Evolutionary conservation across 768 basidiomycete genomes (phyloP).

Genomic region (Ephemerocybe angulata): DNA sequence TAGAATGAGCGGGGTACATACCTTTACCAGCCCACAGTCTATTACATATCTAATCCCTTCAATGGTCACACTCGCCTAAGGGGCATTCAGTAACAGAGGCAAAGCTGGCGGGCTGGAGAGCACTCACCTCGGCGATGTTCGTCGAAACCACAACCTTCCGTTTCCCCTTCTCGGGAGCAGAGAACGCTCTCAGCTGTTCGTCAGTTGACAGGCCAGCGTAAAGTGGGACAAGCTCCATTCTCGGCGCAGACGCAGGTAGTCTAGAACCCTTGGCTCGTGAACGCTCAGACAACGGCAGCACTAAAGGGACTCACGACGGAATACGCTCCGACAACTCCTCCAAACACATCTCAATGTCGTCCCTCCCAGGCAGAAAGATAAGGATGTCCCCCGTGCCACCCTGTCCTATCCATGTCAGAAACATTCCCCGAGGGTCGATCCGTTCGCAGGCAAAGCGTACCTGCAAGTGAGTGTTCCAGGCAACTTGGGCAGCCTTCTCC

Average conservation of each 20-base stretch:
- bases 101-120: background rate
- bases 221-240: conserved; percentile 67
- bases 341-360: conserved; percentile 90
- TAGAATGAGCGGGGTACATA: conserved; percentile 22
- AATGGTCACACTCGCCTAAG: conserved; percentile 97
- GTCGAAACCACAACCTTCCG: conserved; percentile 92
- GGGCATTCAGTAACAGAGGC: background rate
- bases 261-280: conserved; percentile 24
- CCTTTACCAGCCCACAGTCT: conserved; percentile 95
- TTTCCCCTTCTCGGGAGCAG: conserved; percentile 64
- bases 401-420: conserved; percentile 34
- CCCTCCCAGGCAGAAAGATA: conserved; percentile 91
- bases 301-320: conserved; percentile 47
- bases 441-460: conserved; percentile 35
- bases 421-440: background rate
- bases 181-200: conserved; percentile 86
- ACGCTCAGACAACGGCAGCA: background rate
- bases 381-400: conserved; percentile 85
- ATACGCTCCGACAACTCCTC: conserved; percentile 77
- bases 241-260: conserved; percentile 50
- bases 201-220: conserved; percentile 87
- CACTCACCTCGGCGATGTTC: conserved; percentile 86
- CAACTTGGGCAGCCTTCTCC: conserved; percentile 73
- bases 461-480: conserved; percentile 78
- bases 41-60: conserved; percentile 93